Evolutionary conservation across 352 stramenopile genomes (phyloP).

Genomic region (Phytophthora litchii): DNA sequence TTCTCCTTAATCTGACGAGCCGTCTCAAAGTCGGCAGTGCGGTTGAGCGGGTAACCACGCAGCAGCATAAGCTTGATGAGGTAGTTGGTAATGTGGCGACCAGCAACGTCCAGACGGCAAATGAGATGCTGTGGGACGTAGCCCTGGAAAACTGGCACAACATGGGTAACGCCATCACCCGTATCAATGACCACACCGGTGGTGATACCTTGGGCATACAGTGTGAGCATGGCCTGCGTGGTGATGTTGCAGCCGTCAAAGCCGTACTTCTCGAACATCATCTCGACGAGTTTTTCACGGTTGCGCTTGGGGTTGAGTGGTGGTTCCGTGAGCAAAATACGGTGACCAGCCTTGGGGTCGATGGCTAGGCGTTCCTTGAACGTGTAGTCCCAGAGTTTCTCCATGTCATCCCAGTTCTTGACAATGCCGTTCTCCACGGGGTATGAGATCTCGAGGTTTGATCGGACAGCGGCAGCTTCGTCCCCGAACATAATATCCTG

Average conservation of each 20-base stretch:
- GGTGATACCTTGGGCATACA: constrained; percentile 91
- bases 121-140: constrained; percentile 92
- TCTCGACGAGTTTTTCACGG: constrained; percentile 91
- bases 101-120: constrained; percentile 91
- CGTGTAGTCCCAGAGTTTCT: constrained; percentile 97
- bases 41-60: constrained; percentile 92
- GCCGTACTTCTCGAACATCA: constrained; percentile 95
- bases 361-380: constrained; percentile 92
- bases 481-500: constrained; percentile 97
- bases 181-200: constrained; percentile 94
- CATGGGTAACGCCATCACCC: constrained; percentile 93
- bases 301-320: constrained; percentile 93
- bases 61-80: constrained; percentile 94
- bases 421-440: constrained; percentile 97
- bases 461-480: constrained; percentile 88
- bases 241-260: constrained; percentile 92
- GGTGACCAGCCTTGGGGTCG: constrained; percentile 62
- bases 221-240: constrained; percentile 93
- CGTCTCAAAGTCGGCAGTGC: constrained; percentile 93
- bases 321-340: constrained; percentile 93
- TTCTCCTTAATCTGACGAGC: constrained; percentile 95
- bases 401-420: constrained; percentile 98
- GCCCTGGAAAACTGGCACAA: constrained; percentile 91
- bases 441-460: constrained; percentile 89
- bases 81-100: constrained; percentile 94